Percentiles rank a stretch among this genome's conserved stretches.
These are phyloP conservation scores for Alternaria dauci DNA, from an alignment of 2,329 filamentous ascomycete species.

Conservation along the genomic window DNA sequence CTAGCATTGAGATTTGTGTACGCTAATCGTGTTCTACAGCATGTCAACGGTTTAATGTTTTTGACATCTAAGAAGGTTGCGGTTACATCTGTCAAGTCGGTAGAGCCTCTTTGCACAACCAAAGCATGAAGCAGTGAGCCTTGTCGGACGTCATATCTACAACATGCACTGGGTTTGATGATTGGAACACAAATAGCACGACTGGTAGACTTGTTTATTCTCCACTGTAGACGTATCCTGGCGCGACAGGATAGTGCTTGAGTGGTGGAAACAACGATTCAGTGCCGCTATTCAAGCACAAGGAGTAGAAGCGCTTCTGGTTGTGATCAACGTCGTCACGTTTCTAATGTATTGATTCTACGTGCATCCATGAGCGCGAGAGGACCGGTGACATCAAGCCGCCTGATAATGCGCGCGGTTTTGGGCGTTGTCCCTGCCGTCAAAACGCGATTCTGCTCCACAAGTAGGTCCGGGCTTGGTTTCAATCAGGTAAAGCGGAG, in stretches of 20 bases:
- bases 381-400: not conserved
- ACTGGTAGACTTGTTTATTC: not conserved
- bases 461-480: not conserved
- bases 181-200: not conserved
- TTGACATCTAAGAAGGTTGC: not conserved
- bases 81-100: not conserved
- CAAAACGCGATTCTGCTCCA: not conserved
- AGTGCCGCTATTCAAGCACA: not conserved
- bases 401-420: not conserved
- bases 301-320: not conserved
- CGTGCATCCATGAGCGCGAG: not conserved
- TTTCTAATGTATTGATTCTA: not conserved
- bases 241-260: not conserved
- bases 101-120: not conserved
- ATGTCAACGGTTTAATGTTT: not conserved
- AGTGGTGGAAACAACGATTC: constrained; percentile 6
- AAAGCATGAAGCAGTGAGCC: not conserved
- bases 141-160: not conserved
- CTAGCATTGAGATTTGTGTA: not conserved
- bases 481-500: not conserved
- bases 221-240: not conserved
- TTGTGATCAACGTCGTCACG: constrained; percentile 3
- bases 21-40: not conserved
- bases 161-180: not conserved
- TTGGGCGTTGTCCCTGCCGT: not conserved